A percentile compares a stretch with the other conserved stretches of the same genome.
Conservation (phyloP, 2,329 filamentous ascomycete genomes). For the Pseudogymnoascus sp. region DNA sequence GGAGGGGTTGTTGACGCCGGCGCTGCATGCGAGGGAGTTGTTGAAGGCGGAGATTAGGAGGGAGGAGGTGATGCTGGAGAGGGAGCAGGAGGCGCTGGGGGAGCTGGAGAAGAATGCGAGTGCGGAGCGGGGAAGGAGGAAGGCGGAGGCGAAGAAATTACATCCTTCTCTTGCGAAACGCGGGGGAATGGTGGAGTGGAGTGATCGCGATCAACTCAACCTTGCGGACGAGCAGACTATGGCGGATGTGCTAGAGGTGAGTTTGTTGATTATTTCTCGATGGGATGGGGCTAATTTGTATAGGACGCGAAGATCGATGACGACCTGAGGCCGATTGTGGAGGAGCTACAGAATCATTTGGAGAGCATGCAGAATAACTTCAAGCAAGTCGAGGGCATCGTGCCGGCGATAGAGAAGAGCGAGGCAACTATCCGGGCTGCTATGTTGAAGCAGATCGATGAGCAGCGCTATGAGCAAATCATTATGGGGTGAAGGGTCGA, state of each 20-base stretch:
- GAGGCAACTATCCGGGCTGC: constrained; percentile 26
- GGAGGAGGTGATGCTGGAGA: constrained; percentile 46
- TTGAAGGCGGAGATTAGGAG: constrained; percentile 48
- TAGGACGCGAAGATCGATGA: constrained; percentile 18
- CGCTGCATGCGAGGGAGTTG: constrained; percentile 53
- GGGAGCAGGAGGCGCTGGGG: constrained; percentile 43
- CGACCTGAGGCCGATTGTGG: constrained; percentile 20
- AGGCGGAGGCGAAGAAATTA: constrained; percentile 31
- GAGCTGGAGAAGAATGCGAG: constrained; percentile 48
- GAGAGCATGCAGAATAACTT: constrained; percentile 26
- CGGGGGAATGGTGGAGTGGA: constrained; percentile 16
- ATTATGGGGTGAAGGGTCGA: constrained; percentile 20
- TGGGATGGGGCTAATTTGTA: neutral
- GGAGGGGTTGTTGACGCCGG: constrained; percentile 51
- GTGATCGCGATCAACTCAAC: constrained; percentile 14
- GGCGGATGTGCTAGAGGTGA: neutral
- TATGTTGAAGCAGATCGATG: constrained; percentile 24
- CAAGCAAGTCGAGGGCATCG: constrained; percentile 24
- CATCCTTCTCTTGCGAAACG: constrained; percentile 21
- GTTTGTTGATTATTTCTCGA: neutral
- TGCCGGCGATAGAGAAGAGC: constrained; percentile 22
- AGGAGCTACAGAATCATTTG: constrained; percentile 25
- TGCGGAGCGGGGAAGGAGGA: constrained; percentile 43
- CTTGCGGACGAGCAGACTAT: neutral
- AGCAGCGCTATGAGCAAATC: constrained; percentile 24